Conservation (phyloP, 257 asterid species). For the Solanum paucissectum region DNA sequence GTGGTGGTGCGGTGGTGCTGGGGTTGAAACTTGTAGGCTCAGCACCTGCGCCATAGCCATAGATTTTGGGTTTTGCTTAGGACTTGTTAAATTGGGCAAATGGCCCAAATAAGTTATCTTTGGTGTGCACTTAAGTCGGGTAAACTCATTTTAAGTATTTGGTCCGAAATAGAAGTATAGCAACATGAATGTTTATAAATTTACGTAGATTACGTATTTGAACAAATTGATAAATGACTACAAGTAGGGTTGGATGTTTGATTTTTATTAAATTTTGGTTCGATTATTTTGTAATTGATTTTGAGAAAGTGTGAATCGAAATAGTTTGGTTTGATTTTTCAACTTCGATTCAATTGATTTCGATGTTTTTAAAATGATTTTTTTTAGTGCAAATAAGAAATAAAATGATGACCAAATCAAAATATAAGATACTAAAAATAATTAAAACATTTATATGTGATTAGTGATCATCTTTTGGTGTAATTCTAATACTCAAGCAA, state of each 20-base stretch:
- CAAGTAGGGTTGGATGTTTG: background rate
- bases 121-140: background rate
- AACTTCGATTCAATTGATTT: too few relatives aligned
- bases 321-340: background rate
- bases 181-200: background rate
- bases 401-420: too few relatives aligned
- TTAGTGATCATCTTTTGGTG: background rate
- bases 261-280: too few relatives aligned
- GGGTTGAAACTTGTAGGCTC: constrained; percentile 23
- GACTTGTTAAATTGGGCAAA: background rate
- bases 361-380: too few relatives aligned
- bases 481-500: too few relatives aligned
- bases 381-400: too few relatives aligned
- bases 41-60: constrained; percentile 72
- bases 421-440: background rate
- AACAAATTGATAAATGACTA: too few relatives aligned
- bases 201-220: background rate
- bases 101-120: background rate
- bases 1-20: constrained; percentile 14
- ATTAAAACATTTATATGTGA: too few relatives aligned
- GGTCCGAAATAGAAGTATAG: background rate
- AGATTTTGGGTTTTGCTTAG: background rate
- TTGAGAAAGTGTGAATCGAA: too few relatives aligned
- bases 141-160: background rate
- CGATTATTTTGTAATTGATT: too few relatives aligned